Evolutionary conservation across 192 early-diverging fungal species (phyloP).

Genomic region (Coemansia sp.): DNA sequence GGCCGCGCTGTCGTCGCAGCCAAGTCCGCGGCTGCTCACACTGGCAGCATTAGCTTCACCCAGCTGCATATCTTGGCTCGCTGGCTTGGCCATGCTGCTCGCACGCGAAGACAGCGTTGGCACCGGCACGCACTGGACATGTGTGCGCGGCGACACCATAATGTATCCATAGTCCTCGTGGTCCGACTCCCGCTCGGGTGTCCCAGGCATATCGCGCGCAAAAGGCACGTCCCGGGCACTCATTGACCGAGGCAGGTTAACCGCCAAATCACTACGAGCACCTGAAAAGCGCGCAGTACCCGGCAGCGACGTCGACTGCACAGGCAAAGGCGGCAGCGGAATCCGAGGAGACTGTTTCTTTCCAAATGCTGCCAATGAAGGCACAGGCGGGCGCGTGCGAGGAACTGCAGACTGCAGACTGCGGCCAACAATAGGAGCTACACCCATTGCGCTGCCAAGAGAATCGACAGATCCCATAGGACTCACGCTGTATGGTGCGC

Average conservation of each 20-base stretch:
- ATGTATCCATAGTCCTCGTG: slow-evolving; percentile 55
- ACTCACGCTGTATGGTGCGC: background rate
- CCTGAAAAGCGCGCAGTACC: slow-evolving; percentile 1
- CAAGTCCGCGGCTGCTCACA: slow-evolving; percentile 15
- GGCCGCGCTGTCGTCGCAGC: slow-evolving; percentile 13
- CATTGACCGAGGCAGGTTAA: slow-evolving; percentile 10
- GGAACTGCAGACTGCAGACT: slow-evolving; percentile 6
- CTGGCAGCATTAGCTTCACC: background rate
- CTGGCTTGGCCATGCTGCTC: slow-evolving; percentile 10
- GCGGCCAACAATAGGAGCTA: slow-evolving; percentile 5
- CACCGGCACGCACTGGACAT: slow-evolving; percentile 38
- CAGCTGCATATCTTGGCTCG: background rate
- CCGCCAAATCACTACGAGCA: background rate
- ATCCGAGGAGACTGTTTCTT: slow-evolving; percentile 15
- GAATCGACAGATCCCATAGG: slow-evolving; percentile 10
- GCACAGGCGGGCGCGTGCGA: slow-evolving; percentile 9
- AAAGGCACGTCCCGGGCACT: background rate
- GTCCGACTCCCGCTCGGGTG: slow-evolving; percentile 26
- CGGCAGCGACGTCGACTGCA: slow-evolving; percentile 13
- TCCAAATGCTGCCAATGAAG: background rate
- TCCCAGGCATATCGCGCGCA: background rate
- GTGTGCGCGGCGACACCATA: slow-evolving; percentile 50
- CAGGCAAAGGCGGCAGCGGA: slow-evolving; percentile 22
- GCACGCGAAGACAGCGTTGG: slow-evolving; percentile 21
- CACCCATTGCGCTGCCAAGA: slow-evolving; percentile 1